These are phyloP conservation scores for Aspergillus sp. DNA, from an alignment of 2,329 filamentous ascomycete species.

Conservation along the genomic window DNA sequence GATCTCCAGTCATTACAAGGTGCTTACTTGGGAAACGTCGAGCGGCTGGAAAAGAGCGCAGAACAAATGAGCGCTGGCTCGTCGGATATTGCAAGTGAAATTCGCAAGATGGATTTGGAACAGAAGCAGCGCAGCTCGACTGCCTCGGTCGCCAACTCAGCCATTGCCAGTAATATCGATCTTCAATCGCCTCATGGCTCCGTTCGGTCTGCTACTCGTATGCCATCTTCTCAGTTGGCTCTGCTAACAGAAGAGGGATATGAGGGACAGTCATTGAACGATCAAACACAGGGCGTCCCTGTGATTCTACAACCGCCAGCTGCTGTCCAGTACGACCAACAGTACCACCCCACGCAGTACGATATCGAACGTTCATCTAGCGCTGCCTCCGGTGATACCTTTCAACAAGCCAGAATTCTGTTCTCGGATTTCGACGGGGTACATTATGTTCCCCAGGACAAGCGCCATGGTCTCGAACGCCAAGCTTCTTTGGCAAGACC, in stretches of 20 bases:
- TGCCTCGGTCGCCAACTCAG: conserved; percentile 16
- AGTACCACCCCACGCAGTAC: conserved; percentile 6
- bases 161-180: conserved; percentile 33
- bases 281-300: background rate
- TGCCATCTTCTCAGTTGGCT: conserved; percentile 32
- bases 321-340: conserved; percentile 2
- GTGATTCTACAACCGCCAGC: conserved; percentile 2
- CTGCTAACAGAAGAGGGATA: conserved; percentile 36
- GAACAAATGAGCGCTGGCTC: conserved; percentile 43
- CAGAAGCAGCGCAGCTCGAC: conserved; percentile 38
- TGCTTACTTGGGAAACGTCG: conserved; percentile 45
- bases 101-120: conserved; percentile 41
- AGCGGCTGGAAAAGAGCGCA: conserved; percentile 43
- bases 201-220: conserved; percentile 32
- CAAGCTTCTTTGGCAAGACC: conserved; percentile 34
- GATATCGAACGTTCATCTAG: conserved; percentile 29
- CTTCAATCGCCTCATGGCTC: conserved; percentile 36
- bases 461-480: conserved; percentile 18
- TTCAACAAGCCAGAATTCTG: conserved; percentile 36
- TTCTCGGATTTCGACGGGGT: conserved; percentile 48
- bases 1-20: conserved; percentile 46
- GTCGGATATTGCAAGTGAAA: conserved; percentile 38
- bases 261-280: conserved; percentile 16
- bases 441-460: conserved; percentile 33
- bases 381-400: conserved; percentile 41